phyloP scores from a whole-genome alignment of 345 rosid species.

The Dimocarpus longan region DNA sequence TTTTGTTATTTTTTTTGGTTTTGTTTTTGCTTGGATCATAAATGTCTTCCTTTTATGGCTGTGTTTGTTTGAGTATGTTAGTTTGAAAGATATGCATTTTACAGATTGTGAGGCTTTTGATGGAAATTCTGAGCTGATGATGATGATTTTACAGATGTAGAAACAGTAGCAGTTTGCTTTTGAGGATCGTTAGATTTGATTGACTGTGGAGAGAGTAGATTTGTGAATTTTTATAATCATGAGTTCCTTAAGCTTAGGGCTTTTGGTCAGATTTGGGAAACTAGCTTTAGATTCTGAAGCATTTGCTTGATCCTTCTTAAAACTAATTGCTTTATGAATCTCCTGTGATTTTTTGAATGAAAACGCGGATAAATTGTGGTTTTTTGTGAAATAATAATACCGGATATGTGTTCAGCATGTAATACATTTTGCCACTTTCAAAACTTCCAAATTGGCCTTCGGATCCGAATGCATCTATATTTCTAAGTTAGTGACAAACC shows the following conservation, averaged over 20 bases:
- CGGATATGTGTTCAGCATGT: conserved; percentile 4
- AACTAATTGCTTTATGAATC: conserved; percentile 5
- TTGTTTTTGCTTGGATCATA: neutral
- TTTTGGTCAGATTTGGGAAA: conserved; percentile 13
- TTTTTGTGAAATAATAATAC: conserved; percentile 6
- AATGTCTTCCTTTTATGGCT: neutral
- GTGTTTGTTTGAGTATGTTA: neutral
- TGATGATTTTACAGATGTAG: neutral
- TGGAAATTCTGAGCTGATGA: neutral
- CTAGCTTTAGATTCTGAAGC: conserved; percentile 5
- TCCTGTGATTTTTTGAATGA: conserved; percentile 18
- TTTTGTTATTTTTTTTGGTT: neutral
- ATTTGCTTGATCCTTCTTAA: neutral
- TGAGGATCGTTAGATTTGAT: conserved; percentile 3
- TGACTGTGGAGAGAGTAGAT: neutral
- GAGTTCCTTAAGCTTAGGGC: neutral
- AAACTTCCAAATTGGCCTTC: neutral
- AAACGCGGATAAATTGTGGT: neutral
- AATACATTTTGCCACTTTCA: neutral
- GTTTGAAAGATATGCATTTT: neutral
- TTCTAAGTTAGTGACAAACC: neutral
- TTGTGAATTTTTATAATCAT: conserved; percentile 10
- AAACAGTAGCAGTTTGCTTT: neutral
- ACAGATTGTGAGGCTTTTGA: neutral
- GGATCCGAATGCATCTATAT: neutral